Conservation (phyloP, 306 rosid genomes). For the Calophaca sinica region DNA sequence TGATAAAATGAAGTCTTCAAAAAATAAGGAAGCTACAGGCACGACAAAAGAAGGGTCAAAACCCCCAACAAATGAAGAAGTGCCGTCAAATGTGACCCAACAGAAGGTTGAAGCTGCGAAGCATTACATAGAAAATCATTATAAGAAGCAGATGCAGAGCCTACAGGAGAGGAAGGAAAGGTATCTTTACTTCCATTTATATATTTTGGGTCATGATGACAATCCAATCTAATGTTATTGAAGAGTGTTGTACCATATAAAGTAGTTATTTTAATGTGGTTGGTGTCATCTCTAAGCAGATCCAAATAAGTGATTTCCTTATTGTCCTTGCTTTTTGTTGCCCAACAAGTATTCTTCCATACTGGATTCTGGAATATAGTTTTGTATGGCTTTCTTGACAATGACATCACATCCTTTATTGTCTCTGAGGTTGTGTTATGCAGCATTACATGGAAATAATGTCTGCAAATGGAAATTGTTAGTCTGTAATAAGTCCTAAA, state of each 20-base stretch:
- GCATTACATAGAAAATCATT: slow-evolving; percentile 89
- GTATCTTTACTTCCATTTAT: slow-evolving; percentile 48
- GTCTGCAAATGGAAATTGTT: slow-evolving; percentile 1
- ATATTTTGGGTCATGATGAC: slow-evolving; percentile 26
- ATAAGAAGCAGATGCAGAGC: slow-evolving; percentile 80
- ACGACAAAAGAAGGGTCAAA: slow-evolving; percentile 62
- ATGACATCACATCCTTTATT: neutral
- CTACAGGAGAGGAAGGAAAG: slow-evolving; percentile 91
- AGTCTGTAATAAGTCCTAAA: neutral
- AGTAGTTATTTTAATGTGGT: slow-evolving; percentile 3
- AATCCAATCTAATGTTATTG: neutral
- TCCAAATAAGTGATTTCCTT: slow-evolving; percentile 24
- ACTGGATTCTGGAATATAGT: slow-evolving; percentile 23
- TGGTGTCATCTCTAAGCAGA: slow-evolving; percentile 10
- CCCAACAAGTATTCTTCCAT: neutral
- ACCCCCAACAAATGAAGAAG: slow-evolving; percentile 64
- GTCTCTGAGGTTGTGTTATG: slow-evolving; percentile 11
- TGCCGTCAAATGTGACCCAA: slow-evolving; percentile 67
- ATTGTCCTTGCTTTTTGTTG: neutral
- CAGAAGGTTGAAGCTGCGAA: slow-evolving; percentile 87
- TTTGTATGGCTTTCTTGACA: slow-evolving; percentile 11
- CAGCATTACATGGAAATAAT: slow-evolving; percentile 6
- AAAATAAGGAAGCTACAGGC: slow-evolving; percentile 64
- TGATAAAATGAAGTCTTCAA: slow-evolving; percentile 65
- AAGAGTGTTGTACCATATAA: neutral